These are phyloP conservation scores for Bipolaris victoriae DNA, from an alignment of 2,329 filamentous ascomycete genomes.

Conservation along the genomic window DNA sequence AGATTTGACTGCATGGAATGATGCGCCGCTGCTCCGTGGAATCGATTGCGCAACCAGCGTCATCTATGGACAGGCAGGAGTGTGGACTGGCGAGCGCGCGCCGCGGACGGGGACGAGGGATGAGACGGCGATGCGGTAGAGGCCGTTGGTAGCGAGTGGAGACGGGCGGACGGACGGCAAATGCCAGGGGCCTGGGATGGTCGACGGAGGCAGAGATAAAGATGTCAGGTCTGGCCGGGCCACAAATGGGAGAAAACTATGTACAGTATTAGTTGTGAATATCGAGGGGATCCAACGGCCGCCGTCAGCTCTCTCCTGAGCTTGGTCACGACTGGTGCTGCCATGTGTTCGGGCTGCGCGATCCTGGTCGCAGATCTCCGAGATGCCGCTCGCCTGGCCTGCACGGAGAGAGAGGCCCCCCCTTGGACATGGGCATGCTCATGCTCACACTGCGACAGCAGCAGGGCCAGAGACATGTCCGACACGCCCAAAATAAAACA, in stretches of 20 bases:
- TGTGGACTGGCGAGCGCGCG: constrained; percentile 32
- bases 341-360: constrained; percentile 18
- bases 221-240: constrained; percentile 9
- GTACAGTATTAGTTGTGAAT: constrained; percentile 12
- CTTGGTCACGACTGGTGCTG: constrained; percentile 12
- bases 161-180: constrained; percentile 27
- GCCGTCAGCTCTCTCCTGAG: constrained; percentile 22
- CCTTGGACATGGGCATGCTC: not conserved
- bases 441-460: too few species aligned
- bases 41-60: constrained; percentile 40
- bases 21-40: constrained; percentile 39
- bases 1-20: constrained; percentile 54
- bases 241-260: constrained; percentile 1
- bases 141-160: constrained; percentile 15
- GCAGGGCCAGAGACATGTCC: not conserved
- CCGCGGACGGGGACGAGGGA: constrained; percentile 21
- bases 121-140: constrained; percentile 10
- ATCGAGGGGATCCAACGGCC: constrained; percentile 9
- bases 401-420: not conserved
- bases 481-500: not conserved
- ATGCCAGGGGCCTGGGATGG: constrained; percentile 32
- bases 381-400: constrained; percentile 17
- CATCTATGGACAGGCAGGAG: constrained; percentile 36
- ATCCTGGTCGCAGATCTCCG: constrained; percentile 33
- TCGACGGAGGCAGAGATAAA: constrained; percentile 10